Conservation (phyloP, 1,139 yeast species). For the Debaryomyces nepalensis region DNA sequence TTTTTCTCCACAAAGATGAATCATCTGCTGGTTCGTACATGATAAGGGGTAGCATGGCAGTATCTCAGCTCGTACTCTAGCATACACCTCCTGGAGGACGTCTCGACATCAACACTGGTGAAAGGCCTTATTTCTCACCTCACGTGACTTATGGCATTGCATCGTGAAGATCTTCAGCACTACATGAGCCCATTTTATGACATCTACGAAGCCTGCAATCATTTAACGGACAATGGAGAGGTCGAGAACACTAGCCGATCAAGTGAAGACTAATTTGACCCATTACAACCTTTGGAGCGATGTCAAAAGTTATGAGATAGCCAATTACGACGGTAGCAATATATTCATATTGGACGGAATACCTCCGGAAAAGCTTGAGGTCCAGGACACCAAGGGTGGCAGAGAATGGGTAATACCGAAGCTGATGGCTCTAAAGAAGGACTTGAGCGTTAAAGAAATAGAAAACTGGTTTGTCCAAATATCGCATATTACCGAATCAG, state of each 20-base stretch:
- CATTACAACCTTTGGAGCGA: slow-evolving; percentile 60
- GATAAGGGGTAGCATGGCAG: too few relatives aligned
- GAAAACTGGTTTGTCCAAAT: slow-evolving; percentile 37
- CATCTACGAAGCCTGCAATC: background rate
- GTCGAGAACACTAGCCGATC: slow-evolving; percentile 18
- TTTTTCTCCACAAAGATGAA: too few relatives aligned
- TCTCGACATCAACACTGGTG: too few relatives aligned
- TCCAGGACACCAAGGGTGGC: slow-evolving; percentile 25
- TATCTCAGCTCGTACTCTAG: too few relatives aligned
- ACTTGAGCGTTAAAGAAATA: slow-evolving; percentile 30
- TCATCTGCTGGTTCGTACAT: too few relatives aligned
- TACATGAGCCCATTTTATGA: background rate
- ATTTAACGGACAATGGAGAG: background rate
- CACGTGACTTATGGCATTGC: too few relatives aligned
- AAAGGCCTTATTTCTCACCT: too few relatives aligned
- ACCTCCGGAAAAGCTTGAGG: slow-evolving; percentile 35
- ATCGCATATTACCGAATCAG: slow-evolving; percentile 12
- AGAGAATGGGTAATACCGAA: slow-evolving; percentile 45
- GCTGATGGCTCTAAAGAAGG: slow-evolving; percentile 19
- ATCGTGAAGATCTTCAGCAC: too few relatives aligned
- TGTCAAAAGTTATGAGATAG: slow-evolving; percentile 31
- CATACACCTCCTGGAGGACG: too few relatives aligned
- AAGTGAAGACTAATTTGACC: slow-evolving; percentile 48
- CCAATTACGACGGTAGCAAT: background rate
- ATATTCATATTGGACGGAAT: slow-evolving; percentile 29